Conservation (phyloP, 2,329 filamentous ascomycete genomes). For the Diplodia corticola region DNA sequence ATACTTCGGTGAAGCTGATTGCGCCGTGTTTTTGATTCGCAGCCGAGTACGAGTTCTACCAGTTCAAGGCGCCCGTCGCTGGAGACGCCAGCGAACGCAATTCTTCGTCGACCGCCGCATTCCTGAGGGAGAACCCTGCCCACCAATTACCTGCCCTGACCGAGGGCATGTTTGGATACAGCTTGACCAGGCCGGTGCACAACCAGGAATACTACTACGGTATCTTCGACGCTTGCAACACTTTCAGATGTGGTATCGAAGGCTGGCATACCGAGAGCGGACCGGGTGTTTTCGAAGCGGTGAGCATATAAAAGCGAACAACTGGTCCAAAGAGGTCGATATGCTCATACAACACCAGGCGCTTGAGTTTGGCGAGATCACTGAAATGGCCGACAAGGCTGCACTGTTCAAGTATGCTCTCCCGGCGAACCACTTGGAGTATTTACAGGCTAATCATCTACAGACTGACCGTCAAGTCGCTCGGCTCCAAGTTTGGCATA, state of each 20-base stretch:
- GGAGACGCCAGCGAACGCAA: slow-evolving; percentile 55
- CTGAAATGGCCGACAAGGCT: slow-evolving; percentile 87
- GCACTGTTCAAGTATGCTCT: slow-evolving; percentile 77
- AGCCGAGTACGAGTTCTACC: slow-evolving; percentile 97
- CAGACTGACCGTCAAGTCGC: slow-evolving; percentile 81
- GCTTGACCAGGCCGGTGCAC: slow-evolving; percentile 79
- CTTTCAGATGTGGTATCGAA: slow-evolving; percentile 80
- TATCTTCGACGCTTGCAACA: slow-evolving; percentile 75
- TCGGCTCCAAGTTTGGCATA: slow-evolving; percentile 83
- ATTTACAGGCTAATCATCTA: slow-evolving; percentile 88
- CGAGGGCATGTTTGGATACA: slow-evolving; percentile 96
- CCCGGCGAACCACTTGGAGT: slow-evolving; percentile 53
- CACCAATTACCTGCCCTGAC: slow-evolving; percentile 75
- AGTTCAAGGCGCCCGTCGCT: slow-evolving; percentile 69
- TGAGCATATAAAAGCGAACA: slow-evolving; percentile 33
- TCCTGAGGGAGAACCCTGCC: slow-evolving; percentile 71
- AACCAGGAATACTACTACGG: slow-evolving; percentile 93
- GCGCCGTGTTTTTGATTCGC: slow-evolving; percentile 13
- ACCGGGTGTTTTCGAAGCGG: slow-evolving; percentile 92
- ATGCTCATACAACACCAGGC: slow-evolving; percentile 50
- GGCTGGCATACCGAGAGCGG: slow-evolving; percentile 96
- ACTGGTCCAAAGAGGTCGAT: background rate
- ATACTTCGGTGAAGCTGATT: slow-evolving; percentile 27
- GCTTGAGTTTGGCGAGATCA: slow-evolving; percentile 84
- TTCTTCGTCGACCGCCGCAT: slow-evolving; percentile 69